Percentiles rank a stretch among this genome's conserved stretches.
Conservation (phyloP, 306 rosid genomes). For the Hippophae gyantsensis region DNA sequence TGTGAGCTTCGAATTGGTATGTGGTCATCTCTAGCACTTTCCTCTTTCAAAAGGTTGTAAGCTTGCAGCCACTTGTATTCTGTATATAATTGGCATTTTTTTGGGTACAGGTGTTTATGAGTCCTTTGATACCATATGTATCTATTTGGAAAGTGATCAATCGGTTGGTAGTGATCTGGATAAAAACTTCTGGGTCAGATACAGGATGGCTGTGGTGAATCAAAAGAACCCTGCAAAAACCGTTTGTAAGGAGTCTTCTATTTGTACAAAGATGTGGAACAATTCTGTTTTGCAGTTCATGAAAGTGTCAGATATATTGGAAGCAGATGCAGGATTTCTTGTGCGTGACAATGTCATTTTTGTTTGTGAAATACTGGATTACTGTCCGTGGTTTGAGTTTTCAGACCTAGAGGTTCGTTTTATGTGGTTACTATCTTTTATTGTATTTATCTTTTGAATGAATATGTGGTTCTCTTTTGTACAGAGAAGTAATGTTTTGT, state of each 20-base stretch:
- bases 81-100: slow-evolving; percentile 16
- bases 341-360: slow-evolving; percentile 91
- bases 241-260: slow-evolving; percentile 98
- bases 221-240: slow-evolving; percentile 89
- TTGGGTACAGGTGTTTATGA: slow-evolving; percentile 76
- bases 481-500: too few relatives aligned
- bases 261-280: slow-evolving; percentile 98
- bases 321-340: slow-evolving; percentile 95
- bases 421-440: slow-evolving; percentile 11
- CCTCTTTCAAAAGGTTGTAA: slow-evolving; percentile 3
- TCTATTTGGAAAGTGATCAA: slow-evolving; percentile 97
- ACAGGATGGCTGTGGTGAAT: slow-evolving; percentile 96
- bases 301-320: slow-evolving; percentile 98
- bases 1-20: slow-evolving; percentile 98
- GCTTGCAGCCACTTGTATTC: slow-evolving; percentile 18
- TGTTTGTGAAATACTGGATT: slow-evolving; percentile 95
- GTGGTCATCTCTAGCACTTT: slow-evolving; percentile 23
- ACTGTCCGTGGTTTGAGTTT: slow-evolving; percentile 99
- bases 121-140: slow-evolving; percentile 97
- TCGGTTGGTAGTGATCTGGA: slow-evolving; percentile 91
- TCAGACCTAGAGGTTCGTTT: slow-evolving; percentile 90
- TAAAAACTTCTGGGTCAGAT: slow-evolving; percentile 96
- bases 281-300: slow-evolving; percentile 98
- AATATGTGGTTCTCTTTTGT: neutral
- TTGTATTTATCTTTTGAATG: neutral